These are phyloP conservation scores for Linnemannia hyalina DNA, from an alignment of 192 early-diverging fungal species.

Conservation along the genomic window DNA sequence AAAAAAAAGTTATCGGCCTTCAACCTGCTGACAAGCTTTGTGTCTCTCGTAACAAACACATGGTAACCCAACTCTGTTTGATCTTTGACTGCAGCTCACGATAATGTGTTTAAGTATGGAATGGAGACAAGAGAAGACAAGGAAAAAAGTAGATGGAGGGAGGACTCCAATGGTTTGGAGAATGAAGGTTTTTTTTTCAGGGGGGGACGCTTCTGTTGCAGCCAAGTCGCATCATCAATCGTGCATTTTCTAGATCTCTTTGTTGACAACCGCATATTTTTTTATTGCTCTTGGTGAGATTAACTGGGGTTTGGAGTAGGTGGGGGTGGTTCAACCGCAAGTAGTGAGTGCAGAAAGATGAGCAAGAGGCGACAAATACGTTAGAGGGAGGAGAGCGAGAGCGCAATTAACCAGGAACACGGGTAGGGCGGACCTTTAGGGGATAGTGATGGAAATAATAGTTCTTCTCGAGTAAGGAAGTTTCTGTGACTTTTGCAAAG, in stretches of 20 bases:
- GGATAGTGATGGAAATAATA: background rate
- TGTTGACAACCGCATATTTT: background rate
- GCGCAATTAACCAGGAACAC: background rate
- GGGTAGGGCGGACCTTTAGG: background rate
- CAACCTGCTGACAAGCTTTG: no score
- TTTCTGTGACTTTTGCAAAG: background rate
- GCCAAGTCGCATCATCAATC: background rate
- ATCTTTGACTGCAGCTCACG: background rate
- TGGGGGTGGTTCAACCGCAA: background rate
- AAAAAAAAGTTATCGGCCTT: no score
- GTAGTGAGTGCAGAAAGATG: background rate
- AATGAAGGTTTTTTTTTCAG: background rate
- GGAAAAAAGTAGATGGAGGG: constrained; percentile 3
- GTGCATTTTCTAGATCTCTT: background rate
- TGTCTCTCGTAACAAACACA: background rate
- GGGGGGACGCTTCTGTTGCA: background rate
- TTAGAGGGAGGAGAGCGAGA: background rate
- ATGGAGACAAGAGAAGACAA: background rate
- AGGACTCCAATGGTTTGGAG: background rate
- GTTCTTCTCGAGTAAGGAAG: background rate
- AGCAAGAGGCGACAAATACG: background rate
- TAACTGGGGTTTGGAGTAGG: background rate
- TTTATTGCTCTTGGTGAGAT: background rate
- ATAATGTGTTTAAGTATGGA: background rate
- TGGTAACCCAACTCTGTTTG: background rate